Evolutionary conservation across 1,139 yeast genomes (phyloP).

Genomic region (Geotrichum aggregatum): DNA sequence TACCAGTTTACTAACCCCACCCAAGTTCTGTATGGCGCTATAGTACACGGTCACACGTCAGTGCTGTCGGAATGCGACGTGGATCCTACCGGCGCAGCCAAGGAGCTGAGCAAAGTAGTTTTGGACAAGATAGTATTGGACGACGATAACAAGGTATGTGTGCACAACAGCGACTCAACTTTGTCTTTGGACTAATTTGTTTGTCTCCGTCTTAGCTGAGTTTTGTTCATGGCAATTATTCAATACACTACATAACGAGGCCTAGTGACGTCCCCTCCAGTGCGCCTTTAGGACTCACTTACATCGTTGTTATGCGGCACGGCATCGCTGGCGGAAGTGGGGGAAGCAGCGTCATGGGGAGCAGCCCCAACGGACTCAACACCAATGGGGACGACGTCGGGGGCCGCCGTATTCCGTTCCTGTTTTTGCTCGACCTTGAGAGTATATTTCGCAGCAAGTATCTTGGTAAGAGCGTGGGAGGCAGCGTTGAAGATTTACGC

Average conservation of each 20-base stretch:
- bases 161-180: background rate
- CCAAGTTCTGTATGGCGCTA: conserved; percentile 35
- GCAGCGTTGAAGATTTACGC: conserved; percentile 20
- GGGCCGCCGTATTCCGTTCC: conserved; percentile 37
- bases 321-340: background rate
- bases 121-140: conserved; percentile 29
- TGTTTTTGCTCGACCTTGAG: conserved; percentile 35
- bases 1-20: too few relatives aligned
- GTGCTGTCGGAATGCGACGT: conserved; percentile 26
- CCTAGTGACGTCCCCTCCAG: conserved; percentile 26
- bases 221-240: conserved; percentile 35
- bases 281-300: conserved; percentile 35
- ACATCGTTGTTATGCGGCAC: conserved; percentile 30
- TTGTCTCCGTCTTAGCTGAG: conserved; percentile 27
- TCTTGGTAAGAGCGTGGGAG: conserved; percentile 21
- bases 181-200: too few relatives aligned
- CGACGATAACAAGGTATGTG: conserved; percentile 31
- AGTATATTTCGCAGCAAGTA: conserved; percentile 27
- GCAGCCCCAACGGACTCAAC: too few relatives aligned
- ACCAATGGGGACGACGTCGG: conserved; percentile 17
- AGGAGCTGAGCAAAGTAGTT: conserved; percentile 31
- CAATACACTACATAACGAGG: conserved; percentile 38
- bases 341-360: background rate
- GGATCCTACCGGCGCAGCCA: conserved; percentile 25
- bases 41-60: conserved; percentile 31